These are phyloP conservation scores for Cordia subcordata DNA, from an alignment of 257 asterid species.

Conservation along the genomic window DNA sequence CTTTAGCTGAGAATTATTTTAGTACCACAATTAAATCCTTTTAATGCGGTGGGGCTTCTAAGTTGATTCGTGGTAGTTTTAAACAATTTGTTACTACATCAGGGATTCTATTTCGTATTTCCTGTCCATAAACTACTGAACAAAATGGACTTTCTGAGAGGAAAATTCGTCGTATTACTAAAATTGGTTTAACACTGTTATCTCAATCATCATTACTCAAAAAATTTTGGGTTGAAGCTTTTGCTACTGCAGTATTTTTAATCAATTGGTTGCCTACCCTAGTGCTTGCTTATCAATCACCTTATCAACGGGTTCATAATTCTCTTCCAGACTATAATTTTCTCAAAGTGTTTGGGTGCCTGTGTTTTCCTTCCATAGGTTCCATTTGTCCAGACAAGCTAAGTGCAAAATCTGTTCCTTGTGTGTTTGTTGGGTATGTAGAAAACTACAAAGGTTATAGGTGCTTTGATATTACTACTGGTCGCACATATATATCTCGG, in stretches of 20 bases:
- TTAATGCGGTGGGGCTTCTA: too few species aligned
- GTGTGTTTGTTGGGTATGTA: too few species aligned
- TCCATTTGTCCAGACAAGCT: neutral
- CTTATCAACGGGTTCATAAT: neutral
- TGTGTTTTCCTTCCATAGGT: neutral
- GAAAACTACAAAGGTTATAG: too few species aligned
- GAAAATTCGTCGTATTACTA: neutral
- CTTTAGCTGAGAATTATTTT: too few species aligned
- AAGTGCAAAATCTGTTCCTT: neutral
- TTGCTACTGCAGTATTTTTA: neutral
- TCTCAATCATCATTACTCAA: neutral
- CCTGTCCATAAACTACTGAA: neutral
- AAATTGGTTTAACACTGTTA: neutral
- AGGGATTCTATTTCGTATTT: neutral
- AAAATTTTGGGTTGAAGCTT: neutral
- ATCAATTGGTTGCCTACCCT: neutral
- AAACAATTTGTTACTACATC: too few species aligned
- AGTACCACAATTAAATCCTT: too few species aligned
- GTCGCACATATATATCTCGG: too few species aligned
- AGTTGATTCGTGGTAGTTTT: too few species aligned
- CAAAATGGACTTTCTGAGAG: neutral
- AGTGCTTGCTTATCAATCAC: neutral
- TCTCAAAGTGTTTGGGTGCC: neutral
- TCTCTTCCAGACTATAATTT: neutral
- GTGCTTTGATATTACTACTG: too few species aligned